A percentile compares a stretch with the other conserved stretches of the same genome.
phyloP scores from a whole-genome alignment of 192 early-diverging fungal genomes.

The Rhizoclosmatium globosum region DNA sequence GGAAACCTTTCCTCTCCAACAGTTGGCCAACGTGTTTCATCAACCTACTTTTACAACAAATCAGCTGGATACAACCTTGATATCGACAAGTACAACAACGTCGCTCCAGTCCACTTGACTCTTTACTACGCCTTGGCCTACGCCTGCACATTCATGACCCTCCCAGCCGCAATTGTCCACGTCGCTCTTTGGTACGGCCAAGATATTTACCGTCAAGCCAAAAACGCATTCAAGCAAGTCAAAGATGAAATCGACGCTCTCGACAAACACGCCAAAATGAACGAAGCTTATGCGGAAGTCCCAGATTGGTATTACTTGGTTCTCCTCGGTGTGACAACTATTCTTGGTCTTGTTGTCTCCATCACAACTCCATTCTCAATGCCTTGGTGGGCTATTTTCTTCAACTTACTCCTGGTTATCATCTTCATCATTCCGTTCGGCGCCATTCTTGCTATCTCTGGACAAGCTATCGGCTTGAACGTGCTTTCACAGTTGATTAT shows the following conservation, averaged over 20 bases:
- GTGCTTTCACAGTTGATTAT: conserved; percentile 69
- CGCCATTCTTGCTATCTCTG: conserved; percentile 68
- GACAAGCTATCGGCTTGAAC: conserved; percentile 60
- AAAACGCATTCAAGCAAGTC: conserved; percentile 21
- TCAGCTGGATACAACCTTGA: conserved; percentile 18
- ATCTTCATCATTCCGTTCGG: conserved; percentile 71
- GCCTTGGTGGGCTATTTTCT: conserved; percentile 41
- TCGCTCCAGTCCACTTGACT: conserved; percentile 17
- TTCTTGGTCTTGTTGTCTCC: conserved; percentile 7
- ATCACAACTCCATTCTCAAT: conserved; percentile 40
- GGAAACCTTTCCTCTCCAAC: not conserved
- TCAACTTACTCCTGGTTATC: conserved; percentile 50
- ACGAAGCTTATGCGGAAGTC: conserved; percentile 77
- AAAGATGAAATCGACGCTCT: conserved; percentile 15
- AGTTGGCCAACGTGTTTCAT: conserved; percentile 5
- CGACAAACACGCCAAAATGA: conserved; percentile 66
- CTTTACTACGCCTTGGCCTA: conserved; percentile 33
- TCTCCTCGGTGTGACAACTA: conserved; percentile 37
- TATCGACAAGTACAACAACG: conserved; percentile 3
- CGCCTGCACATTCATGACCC: conserved; percentile 53
- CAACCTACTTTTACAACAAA: conserved; percentile 29
- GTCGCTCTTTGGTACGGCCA: conserved; percentile 65
- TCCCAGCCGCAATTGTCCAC: conserved; percentile 62
- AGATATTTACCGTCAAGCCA: conserved; percentile 24
- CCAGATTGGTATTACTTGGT: conserved; percentile 65